These are phyloP conservation scores for Lumnitzera littorea DNA, from an alignment of 345 rosid genomes.

Conservation along the genomic window DNA sequence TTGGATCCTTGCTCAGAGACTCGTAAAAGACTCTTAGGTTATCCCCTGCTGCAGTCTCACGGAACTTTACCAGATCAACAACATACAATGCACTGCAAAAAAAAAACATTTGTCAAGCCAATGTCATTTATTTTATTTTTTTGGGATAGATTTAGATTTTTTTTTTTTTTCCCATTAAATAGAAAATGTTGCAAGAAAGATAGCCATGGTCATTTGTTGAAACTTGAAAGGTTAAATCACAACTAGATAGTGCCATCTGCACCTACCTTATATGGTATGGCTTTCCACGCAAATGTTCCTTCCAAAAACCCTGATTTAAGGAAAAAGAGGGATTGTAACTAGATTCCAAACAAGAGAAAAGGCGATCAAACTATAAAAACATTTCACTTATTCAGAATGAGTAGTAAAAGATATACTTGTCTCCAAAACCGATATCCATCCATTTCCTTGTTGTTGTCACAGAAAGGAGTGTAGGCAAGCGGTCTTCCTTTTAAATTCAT, in stretches of 20 bases:
- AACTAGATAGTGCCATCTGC: background rate
- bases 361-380: too few species aligned
- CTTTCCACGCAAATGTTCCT: slow-evolving; percentile 83
- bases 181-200: too few species aligned
- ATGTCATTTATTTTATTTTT: background rate
- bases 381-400: background rate
- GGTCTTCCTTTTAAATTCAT: slow-evolving; percentile 97
- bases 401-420: slow-evolving; percentile 39
- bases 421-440: slow-evolving; percentile 99
- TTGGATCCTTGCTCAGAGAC: slow-evolving; percentile 99
- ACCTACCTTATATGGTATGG: slow-evolving; percentile 94
- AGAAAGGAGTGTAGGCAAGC: slow-evolving; percentile 95
- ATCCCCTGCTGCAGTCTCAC: slow-evolving; percentile 97
- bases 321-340: slow-evolving; percentile 9
- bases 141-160: too few species aligned
- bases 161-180: too few species aligned
- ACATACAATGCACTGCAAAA: slow-evolving; percentile 84
- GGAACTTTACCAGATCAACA: slow-evolving; percentile 89
- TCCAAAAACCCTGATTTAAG: slow-evolving; percentile 86
- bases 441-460: slow-evolving; percentile 97
- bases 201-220: slow-evolving; percentile 7
- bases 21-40: slow-evolving; percentile 93
- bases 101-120: slow-evolving; percentile 17
- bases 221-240: background rate
- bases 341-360: too few species aligned